Evolutionary conservation across 805 yeast genomes (phyloP).

Genomic region (Ogataea paradorogensis): DNA sequence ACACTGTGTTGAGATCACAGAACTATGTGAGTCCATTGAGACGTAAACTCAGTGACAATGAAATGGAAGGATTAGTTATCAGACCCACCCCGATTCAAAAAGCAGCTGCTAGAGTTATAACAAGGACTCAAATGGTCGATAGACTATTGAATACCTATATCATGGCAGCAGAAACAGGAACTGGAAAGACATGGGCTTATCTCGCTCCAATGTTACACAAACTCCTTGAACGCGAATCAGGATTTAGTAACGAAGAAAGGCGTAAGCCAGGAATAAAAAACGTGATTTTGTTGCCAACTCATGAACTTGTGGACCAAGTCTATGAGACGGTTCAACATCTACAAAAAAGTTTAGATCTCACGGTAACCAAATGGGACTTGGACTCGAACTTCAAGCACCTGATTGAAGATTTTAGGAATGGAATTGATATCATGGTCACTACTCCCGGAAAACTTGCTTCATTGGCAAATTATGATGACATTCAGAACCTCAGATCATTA

Average conservation of each 20-base stretch:
- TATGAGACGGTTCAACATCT: slow-evolving; percentile 39
- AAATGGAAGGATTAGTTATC: slow-evolving; percentile 37
- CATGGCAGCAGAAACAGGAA: slow-evolving; percentile 94
- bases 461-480: slow-evolving; percentile 31
- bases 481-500: slow-evolving; percentile 34
- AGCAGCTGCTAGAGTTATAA: slow-evolving; percentile 62
- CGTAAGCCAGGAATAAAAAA: slow-evolving; percentile 55
- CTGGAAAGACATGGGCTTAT: slow-evolving; percentile 95
- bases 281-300: slow-evolving; percentile 83
- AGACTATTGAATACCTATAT: slow-evolving; percentile 59
- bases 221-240: slow-evolving; percentile 55
- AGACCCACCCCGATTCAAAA: slow-evolving; percentile 81
- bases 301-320: slow-evolving; percentile 84
- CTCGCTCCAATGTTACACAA: slow-evolving; percentile 71
- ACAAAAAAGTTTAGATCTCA: slow-evolving; percentile 38
- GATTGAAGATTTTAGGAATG: slow-evolving; percentile 42
- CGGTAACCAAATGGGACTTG: slow-evolving; percentile 59
- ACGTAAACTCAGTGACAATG: slow-evolving; percentile 32
- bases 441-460: slow-evolving; percentile 72
- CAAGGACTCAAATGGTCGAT: slow-evolving; percentile 35
- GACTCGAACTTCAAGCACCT: slow-evolving; percentile 54
- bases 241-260: slow-evolving; percentile 34
- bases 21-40: slow-evolving; percentile 29
- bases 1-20: slow-evolving; percentile 40
- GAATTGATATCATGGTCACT: slow-evolving; percentile 78